Conservation (phyloP, 306 rosid genomes). For the Spatholobus suberectus region DNA sequence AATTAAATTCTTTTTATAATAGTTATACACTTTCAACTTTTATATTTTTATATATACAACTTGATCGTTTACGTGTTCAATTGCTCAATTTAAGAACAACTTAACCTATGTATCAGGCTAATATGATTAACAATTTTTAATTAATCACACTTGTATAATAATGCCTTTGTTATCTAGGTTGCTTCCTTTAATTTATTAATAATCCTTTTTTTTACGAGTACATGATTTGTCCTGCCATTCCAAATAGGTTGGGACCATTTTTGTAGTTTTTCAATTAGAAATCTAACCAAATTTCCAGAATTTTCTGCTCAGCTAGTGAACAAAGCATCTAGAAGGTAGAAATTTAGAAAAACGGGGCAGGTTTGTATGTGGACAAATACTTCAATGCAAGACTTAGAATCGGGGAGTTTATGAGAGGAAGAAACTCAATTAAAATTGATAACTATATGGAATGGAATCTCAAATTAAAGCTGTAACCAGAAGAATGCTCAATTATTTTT, state of each 20-base stretch:
- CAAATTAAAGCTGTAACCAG: not conserved
- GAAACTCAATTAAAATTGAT: not conserved
- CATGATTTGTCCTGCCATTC: not conserved
- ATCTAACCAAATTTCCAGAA: not conserved
- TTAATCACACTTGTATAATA: not conserved
- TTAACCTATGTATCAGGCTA: not conserved
- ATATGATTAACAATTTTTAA: not conserved
- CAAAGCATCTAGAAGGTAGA: not conserved
- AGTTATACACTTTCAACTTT: not conserved
- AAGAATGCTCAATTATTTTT: not conserved
- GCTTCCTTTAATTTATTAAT: not conserved
- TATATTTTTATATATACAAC: not conserved
- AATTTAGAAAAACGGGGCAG: not conserved
- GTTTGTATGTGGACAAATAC: not conserved
- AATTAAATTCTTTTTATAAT: not conserved
- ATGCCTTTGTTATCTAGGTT: not conserved
- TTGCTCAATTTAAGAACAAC: not conserved
- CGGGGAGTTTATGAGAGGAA: not conserved
- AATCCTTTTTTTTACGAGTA: not conserved
- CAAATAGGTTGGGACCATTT: constrained; percentile 28
- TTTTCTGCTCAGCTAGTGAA: not conserved
- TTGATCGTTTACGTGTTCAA: not conserved
- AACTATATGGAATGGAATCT: not conserved
- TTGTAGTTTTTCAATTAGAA: not conserved
- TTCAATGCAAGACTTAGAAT: not conserved